Conservation (phyloP, 441 rosid genomes). For the Isatis lusitanica region DNA sequence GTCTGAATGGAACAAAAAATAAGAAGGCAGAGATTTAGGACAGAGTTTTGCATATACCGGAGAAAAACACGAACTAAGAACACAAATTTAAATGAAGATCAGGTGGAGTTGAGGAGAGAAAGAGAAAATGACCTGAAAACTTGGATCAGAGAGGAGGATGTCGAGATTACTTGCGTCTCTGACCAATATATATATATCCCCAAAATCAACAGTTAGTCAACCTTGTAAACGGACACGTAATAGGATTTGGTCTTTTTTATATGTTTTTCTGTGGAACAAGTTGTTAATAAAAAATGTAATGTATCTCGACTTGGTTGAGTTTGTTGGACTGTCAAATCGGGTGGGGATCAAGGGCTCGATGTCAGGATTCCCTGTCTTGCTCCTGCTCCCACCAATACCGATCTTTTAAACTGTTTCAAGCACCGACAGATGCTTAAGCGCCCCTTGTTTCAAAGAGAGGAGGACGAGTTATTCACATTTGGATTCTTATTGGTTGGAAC, state of each 20-base stretch:
- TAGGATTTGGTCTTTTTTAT: slow-evolving; percentile 5
- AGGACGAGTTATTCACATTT: too few relatives aligned
- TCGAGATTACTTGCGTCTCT: background rate
- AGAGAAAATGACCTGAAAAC: background rate
- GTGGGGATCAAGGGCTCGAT: background rate
- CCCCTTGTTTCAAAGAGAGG: too few relatives aligned
- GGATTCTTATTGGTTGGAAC: too few relatives aligned
- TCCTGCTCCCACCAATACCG: too few relatives aligned
- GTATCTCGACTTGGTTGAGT: background rate
- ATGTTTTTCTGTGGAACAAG: background rate
- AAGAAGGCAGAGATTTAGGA: background rate
- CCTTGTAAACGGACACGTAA: background rate
- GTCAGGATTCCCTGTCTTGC: background rate
- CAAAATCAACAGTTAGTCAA: background rate
- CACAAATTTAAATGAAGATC: too few relatives aligned
- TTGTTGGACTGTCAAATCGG: slow-evolving; percentile 18
- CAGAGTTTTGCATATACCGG: background rate
- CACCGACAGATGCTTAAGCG: too few relatives aligned
- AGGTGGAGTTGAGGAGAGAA: background rate
- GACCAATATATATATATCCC: background rate
- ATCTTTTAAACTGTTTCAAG: too few relatives aligned
- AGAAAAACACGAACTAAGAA: background rate
- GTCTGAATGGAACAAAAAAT: background rate
- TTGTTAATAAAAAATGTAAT: background rate
- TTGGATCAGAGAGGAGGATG: background rate